Conservation (phyloP, 805 yeast genomes). For the Lipomyces spencermartinsiae region DNA sequence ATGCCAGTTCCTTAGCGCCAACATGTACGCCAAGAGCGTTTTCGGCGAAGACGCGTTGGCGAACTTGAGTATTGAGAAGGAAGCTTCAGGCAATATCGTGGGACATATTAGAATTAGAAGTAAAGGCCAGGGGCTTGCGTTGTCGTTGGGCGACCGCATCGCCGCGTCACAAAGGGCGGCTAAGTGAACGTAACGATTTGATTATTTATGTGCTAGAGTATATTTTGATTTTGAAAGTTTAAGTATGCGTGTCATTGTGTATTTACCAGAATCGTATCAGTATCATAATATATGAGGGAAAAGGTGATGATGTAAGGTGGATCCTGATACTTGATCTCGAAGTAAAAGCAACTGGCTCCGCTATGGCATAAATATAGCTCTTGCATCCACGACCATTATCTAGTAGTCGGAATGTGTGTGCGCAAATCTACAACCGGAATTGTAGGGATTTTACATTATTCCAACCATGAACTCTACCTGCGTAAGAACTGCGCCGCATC, state of each 20-base stretch:
- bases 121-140: conserved; percentile 96
- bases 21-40: conserved; percentile 86
- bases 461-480: no score
- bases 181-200: neutral
- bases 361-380: no score
- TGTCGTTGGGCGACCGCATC: conserved; percentile 91
- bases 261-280: neutral
- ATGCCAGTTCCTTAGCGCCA: conserved; percentile 91
- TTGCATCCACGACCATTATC: no score
- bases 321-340: neutral
- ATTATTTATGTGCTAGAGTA: neutral
- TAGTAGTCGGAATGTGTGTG: no score
- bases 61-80: conserved; percentile 88
- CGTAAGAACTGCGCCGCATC: no score
- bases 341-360: neutral
- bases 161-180: conserved; percentile 55
- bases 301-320: neutral
- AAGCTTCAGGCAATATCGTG: conserved; percentile 72
- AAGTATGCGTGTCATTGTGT: neutral
- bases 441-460: no score
- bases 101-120: conserved; percentile 97
- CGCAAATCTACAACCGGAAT: no score
- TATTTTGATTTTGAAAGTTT: neutral
- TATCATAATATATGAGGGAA: neutral
- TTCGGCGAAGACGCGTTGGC: conserved; percentile 99